phyloP scores from a whole-genome alignment of 805 yeast genomes.

The Zygoascus flipseniorum region DNA sequence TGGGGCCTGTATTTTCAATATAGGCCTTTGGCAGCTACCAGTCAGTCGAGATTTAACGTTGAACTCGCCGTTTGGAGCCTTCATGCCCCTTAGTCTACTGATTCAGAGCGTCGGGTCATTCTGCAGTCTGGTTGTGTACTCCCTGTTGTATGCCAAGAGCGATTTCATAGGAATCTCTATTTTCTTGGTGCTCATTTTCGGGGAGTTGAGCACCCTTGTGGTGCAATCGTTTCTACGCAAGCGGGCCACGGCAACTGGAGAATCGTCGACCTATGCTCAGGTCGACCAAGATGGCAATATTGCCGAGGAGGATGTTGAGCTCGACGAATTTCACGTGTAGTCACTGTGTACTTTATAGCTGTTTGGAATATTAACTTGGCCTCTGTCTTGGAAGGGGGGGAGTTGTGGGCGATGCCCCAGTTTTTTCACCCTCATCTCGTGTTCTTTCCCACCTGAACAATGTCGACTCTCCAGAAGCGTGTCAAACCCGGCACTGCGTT shows the following conservation, averaged over 20 bases:
- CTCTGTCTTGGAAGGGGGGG: no score
- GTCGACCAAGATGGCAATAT: neutral
- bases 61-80: slow-evolving; percentile 8
- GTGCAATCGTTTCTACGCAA: neutral
- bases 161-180: slow-evolving; percentile 16
- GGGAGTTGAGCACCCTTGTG: neutral
- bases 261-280: neutral
- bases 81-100: slow-evolving; percentile 15
- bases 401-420: neutral
- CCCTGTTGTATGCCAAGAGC: slow-evolving; percentile 11
- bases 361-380: no score
- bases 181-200: slow-evolving; percentile 4
- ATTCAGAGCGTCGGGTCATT: slow-evolving; percentile 18
- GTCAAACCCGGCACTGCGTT: slow-evolving; percentile 12
- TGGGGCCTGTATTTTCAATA: slow-evolving; percentile 5
- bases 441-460: neutral
- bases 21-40: slow-evolving; percentile 6
- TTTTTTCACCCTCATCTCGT: neutral
- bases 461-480: neutral
- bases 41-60: slow-evolving; percentile 1
- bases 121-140: slow-evolving; percentile 8
- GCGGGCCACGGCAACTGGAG: neutral
- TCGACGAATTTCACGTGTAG: neutral
- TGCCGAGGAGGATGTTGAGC: neutral
- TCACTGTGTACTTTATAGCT: no score